Base-by-base conservation (phyloP, 129 eudicot species). In the Flaveria sonorensis region DNA sequence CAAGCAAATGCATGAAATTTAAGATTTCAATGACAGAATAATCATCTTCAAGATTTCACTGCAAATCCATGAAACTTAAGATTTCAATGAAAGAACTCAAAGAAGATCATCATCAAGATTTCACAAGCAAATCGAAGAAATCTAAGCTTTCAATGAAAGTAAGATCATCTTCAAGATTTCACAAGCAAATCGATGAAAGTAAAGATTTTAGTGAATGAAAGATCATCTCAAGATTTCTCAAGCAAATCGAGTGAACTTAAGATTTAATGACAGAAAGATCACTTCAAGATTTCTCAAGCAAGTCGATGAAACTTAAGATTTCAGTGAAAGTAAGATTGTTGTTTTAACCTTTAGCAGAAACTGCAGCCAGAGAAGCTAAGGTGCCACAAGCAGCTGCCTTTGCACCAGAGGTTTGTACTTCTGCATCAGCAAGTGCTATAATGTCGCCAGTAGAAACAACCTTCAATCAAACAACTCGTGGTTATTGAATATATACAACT, bases 301-400 rank as follows among this genome's bases (percentile, higher is more conserved):
- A 71, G 74, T n/a, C 14, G 6, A 48, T 18, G 60, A 32, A 19
- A 8, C 18, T 15, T 20, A 55, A 55, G 26, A 55, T 55, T 18
- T 55, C 26, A 19, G 20, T 55, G 0, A 12, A 67, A 69, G 30
- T 43, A 63, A 60, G 60, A 72, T 57, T 6, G n/a, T 57, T 42
- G 26, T 23, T 46, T 42, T n/a, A 28, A 92, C 98, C 97, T 90
- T 89, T 90, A 66, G 73, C 71, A 42, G 98, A 93, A 52, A 78
- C 87, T 20, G 85, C 81, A 10, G 97, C 88, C 46, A 93, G 81
- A 26, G 4, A 28, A 28, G 32, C 32, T 5, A 3, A 28, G 4
- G 32, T 28, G 32, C 32, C 32, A 28, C 32, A 28, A 28, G 32
- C 32, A 28, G 32, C 4, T 28, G 32, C 32, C 32, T 28, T 28